A percentile compares a stretch with the other conserved stretches of the same genome.
These are phyloP conservation scores for Pisolithus marmoratus DNA, from an alignment of 768 basidiomycete genomes.

Conservation along the genomic window DNA sequence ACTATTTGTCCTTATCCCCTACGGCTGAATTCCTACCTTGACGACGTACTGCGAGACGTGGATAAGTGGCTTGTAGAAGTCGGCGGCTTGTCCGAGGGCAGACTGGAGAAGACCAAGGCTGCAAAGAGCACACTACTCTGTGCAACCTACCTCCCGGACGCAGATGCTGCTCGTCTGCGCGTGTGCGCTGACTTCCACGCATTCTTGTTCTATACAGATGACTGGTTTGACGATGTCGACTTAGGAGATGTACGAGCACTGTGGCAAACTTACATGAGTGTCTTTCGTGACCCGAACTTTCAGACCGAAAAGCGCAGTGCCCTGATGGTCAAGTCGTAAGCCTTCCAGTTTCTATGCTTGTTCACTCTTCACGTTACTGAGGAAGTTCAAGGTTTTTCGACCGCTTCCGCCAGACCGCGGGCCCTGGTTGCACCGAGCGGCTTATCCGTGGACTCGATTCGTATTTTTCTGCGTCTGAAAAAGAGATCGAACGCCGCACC, in stretches of 20 bases:
- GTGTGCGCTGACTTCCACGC: constrained; percentile 65
- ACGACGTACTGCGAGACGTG: constrained; percentile 31
- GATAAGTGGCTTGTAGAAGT: constrained; percentile 31
- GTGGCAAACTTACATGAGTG: constrained; percentile 24
- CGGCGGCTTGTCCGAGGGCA: constrained; percentile 25
- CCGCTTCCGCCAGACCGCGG: constrained; percentile 33
- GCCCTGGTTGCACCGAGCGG: constrained; percentile 35
- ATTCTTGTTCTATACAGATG: constrained; percentile 38
- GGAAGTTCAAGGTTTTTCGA: constrained; percentile 29
- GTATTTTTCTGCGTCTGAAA: constrained; percentile 38
- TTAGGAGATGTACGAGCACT: constrained; percentile 25
- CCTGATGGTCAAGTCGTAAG: constrained; percentile 31
- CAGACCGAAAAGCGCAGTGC: constrained; percentile 24
- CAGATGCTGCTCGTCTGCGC: constrained; percentile 51
- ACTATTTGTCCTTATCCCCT: too few relatives aligned
- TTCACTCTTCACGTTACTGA: neutral
- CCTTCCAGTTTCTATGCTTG: neutral
- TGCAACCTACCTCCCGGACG: constrained; percentile 56
- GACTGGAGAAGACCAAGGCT: constrained; percentile 39
- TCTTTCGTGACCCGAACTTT: constrained; percentile 25
- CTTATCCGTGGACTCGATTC: constrained; percentile 37
- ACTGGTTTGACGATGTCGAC: constrained; percentile 37
- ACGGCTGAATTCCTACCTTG: constrained; percentile 27
- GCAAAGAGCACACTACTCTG: constrained; percentile 64
- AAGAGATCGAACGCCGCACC: constrained; percentile 39